Conservation (phyloP, 2,329 filamentous ascomycete species). For the Acrodontium crateriforme region DNA sequence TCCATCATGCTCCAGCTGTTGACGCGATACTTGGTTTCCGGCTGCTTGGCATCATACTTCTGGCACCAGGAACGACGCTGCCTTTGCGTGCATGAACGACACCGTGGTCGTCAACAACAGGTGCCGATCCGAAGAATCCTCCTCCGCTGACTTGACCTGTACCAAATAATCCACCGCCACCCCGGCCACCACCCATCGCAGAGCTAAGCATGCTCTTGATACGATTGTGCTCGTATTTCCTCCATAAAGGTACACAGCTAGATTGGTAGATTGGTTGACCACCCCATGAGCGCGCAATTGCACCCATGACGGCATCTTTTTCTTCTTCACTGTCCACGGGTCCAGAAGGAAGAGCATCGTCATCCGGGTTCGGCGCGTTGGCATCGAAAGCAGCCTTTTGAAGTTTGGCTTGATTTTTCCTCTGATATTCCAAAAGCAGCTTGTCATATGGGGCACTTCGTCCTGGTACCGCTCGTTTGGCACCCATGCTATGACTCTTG, state of each 20-base stretch:
- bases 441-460: conserved; percentile 82
- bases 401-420: conserved; percentile 97
- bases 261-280: conserved; percentile 66
- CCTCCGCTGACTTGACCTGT: conserved; percentile 7
- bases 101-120: conserved; percentile 7
- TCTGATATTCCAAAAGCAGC: conserved; percentile 54
- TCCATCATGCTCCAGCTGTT: too few species aligned
- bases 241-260: conserved; percentile 34
- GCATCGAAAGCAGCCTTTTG: conserved; percentile 94
- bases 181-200: conserved; percentile 35
- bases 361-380: conserved; percentile 64
- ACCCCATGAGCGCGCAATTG: conserved; percentile 51
- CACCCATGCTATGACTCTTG: conserved; percentile 88
- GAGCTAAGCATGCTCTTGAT: conserved; percentile 51
- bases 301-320: conserved; percentile 73
- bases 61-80: conserved; percentile 10
- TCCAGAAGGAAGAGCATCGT: conserved; percentile 58
- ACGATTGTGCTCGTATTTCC: conserved; percentile 47
- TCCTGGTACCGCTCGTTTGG: conserved; percentile 73
- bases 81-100: conserved; percentile 7
- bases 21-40: conserved; percentile 1
- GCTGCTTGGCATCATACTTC: conserved; percentile 9
- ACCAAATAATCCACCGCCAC: conserved; percentile 6
- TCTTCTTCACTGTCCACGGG: conserved; percentile 93
- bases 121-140: conserved; percentile 7